Evolutionary conservation across 2,329 filamentous ascomycete species (phyloP).

Genomic region (Aspergillus sojae): DNA sequence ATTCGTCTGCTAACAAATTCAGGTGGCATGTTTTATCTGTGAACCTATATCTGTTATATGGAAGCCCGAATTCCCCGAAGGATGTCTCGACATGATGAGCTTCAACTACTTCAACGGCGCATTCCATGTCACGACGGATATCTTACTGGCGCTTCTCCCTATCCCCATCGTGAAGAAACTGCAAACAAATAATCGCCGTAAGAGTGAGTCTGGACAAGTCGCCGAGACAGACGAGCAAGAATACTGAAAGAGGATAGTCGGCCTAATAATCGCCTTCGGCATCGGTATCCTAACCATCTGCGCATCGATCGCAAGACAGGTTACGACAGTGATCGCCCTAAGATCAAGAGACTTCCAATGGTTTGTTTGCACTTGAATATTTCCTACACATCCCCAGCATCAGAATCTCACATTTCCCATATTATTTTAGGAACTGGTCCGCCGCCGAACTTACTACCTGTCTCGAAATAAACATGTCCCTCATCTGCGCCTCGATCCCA

Average conservation of each 20-base stretch:
- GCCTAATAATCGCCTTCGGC: background rate
- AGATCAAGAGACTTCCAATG: background rate
- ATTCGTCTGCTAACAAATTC: background rate
- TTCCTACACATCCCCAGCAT: no score
- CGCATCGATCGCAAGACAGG: background rate
- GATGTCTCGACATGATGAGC: background rate
- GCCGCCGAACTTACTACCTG: background rate
- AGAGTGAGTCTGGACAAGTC: background rate
- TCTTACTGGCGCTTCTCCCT: background rate
- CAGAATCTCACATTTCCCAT: background rate
- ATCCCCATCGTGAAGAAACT: background rate
- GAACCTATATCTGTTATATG: background rate
- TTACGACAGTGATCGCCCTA: background rate
- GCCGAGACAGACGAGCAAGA: background rate
- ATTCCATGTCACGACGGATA: background rate
- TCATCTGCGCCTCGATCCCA: background rate
- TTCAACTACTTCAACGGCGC: conserved; percentile 1
- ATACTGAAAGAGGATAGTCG: background rate
- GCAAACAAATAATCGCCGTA: background rate
- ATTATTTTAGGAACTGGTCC: background rate
- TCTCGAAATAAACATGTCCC: background rate
- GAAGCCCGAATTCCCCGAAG: background rate
- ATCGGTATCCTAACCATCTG: conserved; percentile 1
- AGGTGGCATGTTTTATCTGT: background rate
- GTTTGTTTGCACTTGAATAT: background rate